Base-by-base conservation (phyloP, 257 asterid species). In the Anisodus acutangulus region DNA sequence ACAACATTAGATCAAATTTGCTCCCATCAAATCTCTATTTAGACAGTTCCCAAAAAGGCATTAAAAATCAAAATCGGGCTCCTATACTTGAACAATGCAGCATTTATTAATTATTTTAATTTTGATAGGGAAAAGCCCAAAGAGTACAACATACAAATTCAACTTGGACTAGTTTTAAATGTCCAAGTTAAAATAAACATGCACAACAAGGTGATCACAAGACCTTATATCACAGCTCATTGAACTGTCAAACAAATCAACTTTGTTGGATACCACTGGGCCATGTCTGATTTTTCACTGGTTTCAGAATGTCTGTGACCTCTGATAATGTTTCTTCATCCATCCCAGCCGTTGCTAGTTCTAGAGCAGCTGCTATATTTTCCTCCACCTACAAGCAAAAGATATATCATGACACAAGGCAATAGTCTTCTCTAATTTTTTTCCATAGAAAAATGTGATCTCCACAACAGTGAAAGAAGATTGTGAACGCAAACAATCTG, bases 261-360 rank as follows among this genome's bases (percentile, higher is more conserved):
- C 88, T 85, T 89, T 90, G 88, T 79, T 87, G 93, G 85, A 94
- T 89, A 54, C 99, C 99, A 43, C 98, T 97, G 8, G 95, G 97
- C 99, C 99, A 95, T 59, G 99, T 93, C 79, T 92, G 93, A 85
- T 93, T 95, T 90, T 97, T 97, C 87, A 97, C 98, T 43, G 92
- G 93, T 84, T 92, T 91, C 85, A 96, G 89, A 84, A 96, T 93
- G 78, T 68, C 85, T 82, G 91, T 92, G 31, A 96, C 74, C 86
- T 92, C 97, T 3, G 91, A 82, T 54, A 97, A 85, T 41, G 89
- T 72, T 78, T 87, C 85, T 79, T 93, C 89, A 79, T 95, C 98
- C 88, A 84, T 91, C 68, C 95, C 98, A 8, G 81, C 78, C 1
- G 86, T 90, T 39, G 89, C 89, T 3, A 92, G 82, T 85, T 97